These are phyloP conservation scores for Chaetomium fimeti DNA, from an alignment of 495 filamentous ascomycete genomes.

Conservation along the genomic window DNA sequence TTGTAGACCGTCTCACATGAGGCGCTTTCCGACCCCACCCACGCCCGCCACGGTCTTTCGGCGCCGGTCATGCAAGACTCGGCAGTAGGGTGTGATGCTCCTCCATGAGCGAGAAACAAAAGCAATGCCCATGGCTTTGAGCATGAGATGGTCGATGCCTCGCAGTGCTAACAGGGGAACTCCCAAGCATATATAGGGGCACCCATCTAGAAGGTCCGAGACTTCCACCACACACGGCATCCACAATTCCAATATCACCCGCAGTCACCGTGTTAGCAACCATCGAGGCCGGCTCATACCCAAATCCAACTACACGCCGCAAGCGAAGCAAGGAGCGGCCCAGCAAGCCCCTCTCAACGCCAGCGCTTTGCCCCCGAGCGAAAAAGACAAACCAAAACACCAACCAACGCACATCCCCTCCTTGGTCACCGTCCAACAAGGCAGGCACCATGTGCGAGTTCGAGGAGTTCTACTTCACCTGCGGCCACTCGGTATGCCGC, in stretches of 20 bases:
- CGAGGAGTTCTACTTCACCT: conserved; percentile 62
- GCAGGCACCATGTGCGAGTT: conserved; percentile 59
- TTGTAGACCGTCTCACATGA: conserved; percentile 17
- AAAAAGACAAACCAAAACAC: too few relatives aligned
- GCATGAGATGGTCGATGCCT: not conserved
- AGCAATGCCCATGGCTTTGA: not conserved
- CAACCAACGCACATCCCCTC: not conserved
- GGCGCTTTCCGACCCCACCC: conserved; percentile 1
- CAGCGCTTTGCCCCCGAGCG: not conserved
- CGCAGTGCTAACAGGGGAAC: not conserved
- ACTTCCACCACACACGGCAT: not conserved
- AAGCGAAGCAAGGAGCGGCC: not conserved
- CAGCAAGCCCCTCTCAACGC: not conserved
- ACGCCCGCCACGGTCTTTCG: not conserved
- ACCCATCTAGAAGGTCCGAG: not conserved
- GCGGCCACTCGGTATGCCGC: conserved; percentile 53
- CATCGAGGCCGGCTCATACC: not conserved
- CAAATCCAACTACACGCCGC: not conserved
- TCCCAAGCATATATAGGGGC: conserved; percentile 4
- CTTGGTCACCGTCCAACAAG: not conserved
- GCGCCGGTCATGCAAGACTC: conserved; percentile 12
- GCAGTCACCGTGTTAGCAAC: not conserved
- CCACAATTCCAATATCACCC: too few relatives aligned
- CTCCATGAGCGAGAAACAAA: not conserved
- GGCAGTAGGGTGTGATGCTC: conserved; percentile 16